A percentile compares a stretch with the other conserved stretches of the same genome.
These are phyloP conservation scores for Ophiostoma ips DNA, from an alignment of 2,329 filamentous ascomycete species.

Conservation along the genomic window DNA sequence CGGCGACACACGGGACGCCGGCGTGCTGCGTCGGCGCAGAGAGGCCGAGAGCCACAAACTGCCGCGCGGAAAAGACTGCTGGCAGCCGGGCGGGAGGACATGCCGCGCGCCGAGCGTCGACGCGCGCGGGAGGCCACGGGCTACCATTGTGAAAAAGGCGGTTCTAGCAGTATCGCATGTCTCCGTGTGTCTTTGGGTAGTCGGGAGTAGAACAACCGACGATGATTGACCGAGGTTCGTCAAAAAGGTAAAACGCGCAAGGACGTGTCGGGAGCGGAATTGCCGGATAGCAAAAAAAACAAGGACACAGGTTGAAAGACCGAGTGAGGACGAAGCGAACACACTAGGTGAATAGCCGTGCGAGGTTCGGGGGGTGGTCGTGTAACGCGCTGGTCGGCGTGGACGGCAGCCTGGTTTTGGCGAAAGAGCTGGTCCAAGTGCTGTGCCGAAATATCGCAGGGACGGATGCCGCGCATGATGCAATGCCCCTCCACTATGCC, in stretches of 20 bases:
- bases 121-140: conserved; percentile 10
- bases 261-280: too few relatives aligned
- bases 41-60: not conserved
- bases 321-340: too few relatives aligned
- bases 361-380: too few relatives aligned
- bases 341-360: too few relatives aligned
- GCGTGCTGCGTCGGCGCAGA: not conserved
- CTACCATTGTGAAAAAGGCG: conserved; percentile 9
- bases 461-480: conserved; percentile 9
- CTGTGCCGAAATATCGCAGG: not conserved
- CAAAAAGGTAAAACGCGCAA: too few relatives aligned
- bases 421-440: not conserved
- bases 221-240: too few relatives aligned
- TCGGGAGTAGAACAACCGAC: too few relatives aligned
- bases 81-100: conserved; percentile 1
- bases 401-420: not conserved
- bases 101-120: conserved; percentile 9
- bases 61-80: not conserved
- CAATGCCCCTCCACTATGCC: conserved; percentile 10
- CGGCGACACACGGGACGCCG: not conserved
- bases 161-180: not conserved
- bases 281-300: too few relatives aligned
- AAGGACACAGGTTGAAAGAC: too few relatives aligned
- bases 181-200: not conserved
- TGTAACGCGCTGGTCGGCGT: not conserved